Conservation (phyloP, 176 grass and related monocot genomes). For the Avena insularis region DNA sequence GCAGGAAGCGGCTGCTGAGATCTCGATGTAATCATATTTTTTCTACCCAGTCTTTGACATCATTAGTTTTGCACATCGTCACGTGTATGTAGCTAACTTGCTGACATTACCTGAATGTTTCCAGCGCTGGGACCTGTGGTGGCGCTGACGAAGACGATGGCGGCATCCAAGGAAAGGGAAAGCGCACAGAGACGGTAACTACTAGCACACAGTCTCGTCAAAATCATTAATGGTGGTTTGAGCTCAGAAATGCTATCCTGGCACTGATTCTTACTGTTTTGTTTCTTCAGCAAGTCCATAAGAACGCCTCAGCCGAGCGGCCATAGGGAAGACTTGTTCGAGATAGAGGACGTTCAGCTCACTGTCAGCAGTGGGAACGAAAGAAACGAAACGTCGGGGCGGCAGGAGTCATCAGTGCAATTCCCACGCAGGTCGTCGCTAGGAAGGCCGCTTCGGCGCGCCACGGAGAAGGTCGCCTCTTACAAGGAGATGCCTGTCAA, state of each 20-base stretch:
- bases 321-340: constrained; percentile 50
- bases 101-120: constrained; percentile 22
- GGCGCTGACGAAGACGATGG: not conserved
- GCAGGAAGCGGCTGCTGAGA: constrained; percentile 55
- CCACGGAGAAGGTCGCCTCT: constrained; percentile 50
- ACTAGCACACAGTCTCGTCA: constrained; percentile 6
- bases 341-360: constrained; percentile 60
- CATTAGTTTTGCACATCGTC: not conserved
- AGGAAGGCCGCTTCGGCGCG: constrained; percentile 64
- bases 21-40: constrained; percentile 50
- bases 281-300: constrained; percentile 58
- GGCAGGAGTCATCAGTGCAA: constrained; percentile 14
- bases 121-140: constrained; percentile 56
- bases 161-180: constrained; percentile 33
- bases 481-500: constrained; percentile 69
- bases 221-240: not conserved
- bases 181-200: constrained; percentile 50
- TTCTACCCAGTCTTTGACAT: not conserved
- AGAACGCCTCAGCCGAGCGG: constrained; percentile 38
- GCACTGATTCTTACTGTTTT: not conserved
- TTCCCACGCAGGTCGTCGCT: constrained; percentile 56
- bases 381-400: not conserved
- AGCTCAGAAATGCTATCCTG: not conserved
- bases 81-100: not conserved
- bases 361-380: constrained; percentile 29